These are phyloP conservation scores for Volvariella volvacea DNA, from an alignment of 1,284 basidiomycete species.

Conservation along the genomic window DNA sequence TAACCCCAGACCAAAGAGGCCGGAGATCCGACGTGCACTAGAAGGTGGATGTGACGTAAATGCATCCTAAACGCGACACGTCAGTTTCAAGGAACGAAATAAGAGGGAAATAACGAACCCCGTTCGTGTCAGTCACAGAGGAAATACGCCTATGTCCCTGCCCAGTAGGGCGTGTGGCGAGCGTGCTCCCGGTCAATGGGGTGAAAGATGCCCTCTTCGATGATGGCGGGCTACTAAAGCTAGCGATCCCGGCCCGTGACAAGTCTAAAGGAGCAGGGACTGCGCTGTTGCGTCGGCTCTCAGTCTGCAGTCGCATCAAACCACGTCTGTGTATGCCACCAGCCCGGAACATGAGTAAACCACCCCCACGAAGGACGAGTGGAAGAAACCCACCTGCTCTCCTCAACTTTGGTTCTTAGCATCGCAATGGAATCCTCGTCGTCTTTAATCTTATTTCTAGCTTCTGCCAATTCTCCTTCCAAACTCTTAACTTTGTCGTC, in stretches of 20 bases:
- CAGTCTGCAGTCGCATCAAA: conserved; percentile 86
- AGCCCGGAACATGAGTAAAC: conserved; percentile 2
- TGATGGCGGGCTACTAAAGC: conserved; percentile 33
- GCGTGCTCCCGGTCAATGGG: conserved; percentile 51
- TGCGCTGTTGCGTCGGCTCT: conserved; percentile 61
- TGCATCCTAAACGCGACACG: conserved; percentile 24
- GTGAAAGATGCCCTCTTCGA: conserved; percentile 68
- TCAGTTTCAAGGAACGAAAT: conserved; percentile 23
- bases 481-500: conserved; percentile 56
- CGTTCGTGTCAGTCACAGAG: conserved; percentile 53
- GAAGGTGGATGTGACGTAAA: conserved; percentile 18
- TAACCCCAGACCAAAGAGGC: conserved; percentile 43
- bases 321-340: conserved; percentile 49
- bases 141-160: conserved; percentile 61
- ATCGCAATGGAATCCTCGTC: conserved; percentile 79
- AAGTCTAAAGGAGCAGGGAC: conserved; percentile 44
- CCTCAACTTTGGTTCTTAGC: conserved; percentile 84
- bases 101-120: conserved; percentile 16
- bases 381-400: conserved; percentile 63
- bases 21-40: conserved; percentile 41
- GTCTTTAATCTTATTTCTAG: conserved; percentile 57
- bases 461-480: conserved; percentile 55
- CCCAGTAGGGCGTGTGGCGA: conserved; percentile 29
- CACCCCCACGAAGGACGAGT: neutral
- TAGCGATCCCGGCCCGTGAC: conserved; percentile 35